Base-by-base conservation (phyloP, 768 basidiomycete genomes). In the Xerocomellus intermedius region DNA sequence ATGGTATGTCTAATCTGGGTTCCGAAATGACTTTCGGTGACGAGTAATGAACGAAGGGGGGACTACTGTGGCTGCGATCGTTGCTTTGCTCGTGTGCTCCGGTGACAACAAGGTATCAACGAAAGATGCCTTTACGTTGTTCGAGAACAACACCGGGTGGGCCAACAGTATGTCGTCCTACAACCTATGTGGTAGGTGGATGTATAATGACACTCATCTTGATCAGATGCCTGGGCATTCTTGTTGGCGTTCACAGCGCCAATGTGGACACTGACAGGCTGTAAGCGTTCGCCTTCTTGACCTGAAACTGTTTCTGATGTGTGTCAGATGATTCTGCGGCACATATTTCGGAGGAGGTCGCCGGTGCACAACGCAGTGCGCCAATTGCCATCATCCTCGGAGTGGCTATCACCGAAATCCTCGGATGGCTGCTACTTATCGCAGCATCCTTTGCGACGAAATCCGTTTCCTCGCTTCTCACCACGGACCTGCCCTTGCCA, bases 181-280 rank as follows among this genome's bases (percentile, higher is more conserved):
- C 33, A 24, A 17, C 38, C 13, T 8, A 35, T 21, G 16, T 42
- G 17, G 16, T 21, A n/a, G 10, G 9, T 49, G 9, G 8, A 35
- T 24, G 17, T 16, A 14, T 37, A n/a, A n/a, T n/a, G n/a, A n/a
- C 14, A 30, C n/a, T 56, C 26, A 54, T 52, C 5, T 26, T 30
- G 2, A 35, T n/a, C 60, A 88, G 87, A 78, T 68, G 84, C 82
- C 14, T 88, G 86, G 86, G 85, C 86, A 1, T 89, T 89, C 67
- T 74, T 88, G 57, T 66, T 89, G 42, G 77, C 87, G 0, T 88
- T 89, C 64, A 87, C 86, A 0, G 75, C 87, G 2, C 84, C 86
- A 0, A 89, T 89, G 87, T 89, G 87, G 87, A 87, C 86, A 4
- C 69, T 89, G 52, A 89, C 87, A 2, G 87, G 87, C 56, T 89